phyloP scores from a whole-genome alignment of 495 filamentous ascomycete genomes.

The Hypoxylon rickii region DNA sequence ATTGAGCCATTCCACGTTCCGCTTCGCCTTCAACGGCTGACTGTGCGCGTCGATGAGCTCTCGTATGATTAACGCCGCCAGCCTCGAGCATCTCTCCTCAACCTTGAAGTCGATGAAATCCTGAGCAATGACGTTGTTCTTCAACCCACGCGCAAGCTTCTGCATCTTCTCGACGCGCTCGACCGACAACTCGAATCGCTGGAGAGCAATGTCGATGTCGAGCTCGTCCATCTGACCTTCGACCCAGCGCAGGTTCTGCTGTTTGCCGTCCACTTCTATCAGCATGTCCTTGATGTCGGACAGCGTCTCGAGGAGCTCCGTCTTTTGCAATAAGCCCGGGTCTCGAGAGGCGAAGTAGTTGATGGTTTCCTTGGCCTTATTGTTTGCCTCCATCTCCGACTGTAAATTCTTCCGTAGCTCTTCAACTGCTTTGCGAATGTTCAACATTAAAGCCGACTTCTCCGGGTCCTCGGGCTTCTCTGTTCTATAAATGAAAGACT shows the following conservation, averaged over 20 bases:
- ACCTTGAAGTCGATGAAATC: slow-evolving; percentile 88
- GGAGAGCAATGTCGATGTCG: slow-evolving; percentile 92
- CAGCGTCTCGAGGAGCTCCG: slow-evolving; percentile 68
- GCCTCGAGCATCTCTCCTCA: slow-evolving; percentile 78
- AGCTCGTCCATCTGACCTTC: slow-evolving; percentile 94
- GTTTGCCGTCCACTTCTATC: slow-evolving; percentile 95
- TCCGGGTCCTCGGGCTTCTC: slow-evolving; percentile 73
- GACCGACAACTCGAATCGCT: slow-evolving; percentile 85
- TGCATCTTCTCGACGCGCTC: slow-evolving; percentile 80
- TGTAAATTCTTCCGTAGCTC: slow-evolving; percentile 82
- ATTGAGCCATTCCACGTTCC: slow-evolving; percentile 78
- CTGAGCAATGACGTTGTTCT: slow-evolving; percentile 81
- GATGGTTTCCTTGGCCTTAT: slow-evolving; percentile 76
- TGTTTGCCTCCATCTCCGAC: slow-evolving; percentile 79
- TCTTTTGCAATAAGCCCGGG: slow-evolving; percentile 71
- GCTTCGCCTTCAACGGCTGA: slow-evolving; percentile 68
- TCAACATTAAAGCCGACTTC: slow-evolving; percentile 78
- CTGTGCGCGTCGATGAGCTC: slow-evolving; percentile 75
- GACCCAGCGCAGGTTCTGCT: slow-evolving; percentile 93
- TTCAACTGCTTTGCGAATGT: slow-evolving; percentile 89
- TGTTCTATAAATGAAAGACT: slow-evolving; percentile 90
- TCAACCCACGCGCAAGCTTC: slow-evolving; percentile 74
- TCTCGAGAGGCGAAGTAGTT: slow-evolving; percentile 79
- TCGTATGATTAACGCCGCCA: slow-evolving; percentile 74
- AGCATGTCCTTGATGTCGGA: slow-evolving; percentile 77